Evolutionary conservation across 179 eudicot species (phyloP).

Genomic region (Silene coronaria): DNA sequence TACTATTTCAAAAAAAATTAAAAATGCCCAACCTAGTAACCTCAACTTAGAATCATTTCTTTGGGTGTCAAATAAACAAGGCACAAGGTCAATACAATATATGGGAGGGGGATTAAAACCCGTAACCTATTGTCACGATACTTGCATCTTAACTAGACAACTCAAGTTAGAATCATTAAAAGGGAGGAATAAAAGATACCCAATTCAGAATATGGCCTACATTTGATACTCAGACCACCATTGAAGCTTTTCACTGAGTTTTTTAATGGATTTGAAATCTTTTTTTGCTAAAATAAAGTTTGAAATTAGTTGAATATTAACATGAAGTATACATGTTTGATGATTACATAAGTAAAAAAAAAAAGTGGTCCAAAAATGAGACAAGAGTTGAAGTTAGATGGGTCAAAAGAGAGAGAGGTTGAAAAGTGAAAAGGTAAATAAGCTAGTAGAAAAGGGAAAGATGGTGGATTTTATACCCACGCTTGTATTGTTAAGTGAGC

Average conservation of each 20-base stretch:
- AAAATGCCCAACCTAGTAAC: slow-evolving; percentile 20
- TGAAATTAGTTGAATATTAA: neutral
- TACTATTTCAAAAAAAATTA: neutral
- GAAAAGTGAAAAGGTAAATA: slow-evolving; percentile 25
- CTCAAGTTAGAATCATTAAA: slow-evolving; percentile 20
- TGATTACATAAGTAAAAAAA: neutral
- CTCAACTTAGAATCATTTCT: slow-evolving; percentile 24
- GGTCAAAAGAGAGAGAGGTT: slow-evolving; percentile 14
- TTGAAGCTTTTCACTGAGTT: slow-evolving; percentile 30
- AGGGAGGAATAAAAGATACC: slow-evolving; percentile 33
- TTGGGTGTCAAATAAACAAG: too few relatives aligned
- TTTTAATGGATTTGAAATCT: neutral
- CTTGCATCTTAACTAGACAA: neutral
- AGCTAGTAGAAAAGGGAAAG: slow-evolving; percentile 32
- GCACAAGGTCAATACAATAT: too few relatives aligned
- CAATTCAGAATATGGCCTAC: slow-evolving; percentile 35
- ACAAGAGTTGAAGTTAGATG: neutral
- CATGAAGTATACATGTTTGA: neutral
- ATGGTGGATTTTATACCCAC: slow-evolving; percentile 73
- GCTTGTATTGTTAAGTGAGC: slow-evolving; percentile 71
- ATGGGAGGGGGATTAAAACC: too few relatives aligned
- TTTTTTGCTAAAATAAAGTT: neutral
- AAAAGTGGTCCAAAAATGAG: slow-evolving; percentile 12
- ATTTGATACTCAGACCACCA: slow-evolving; percentile 35
- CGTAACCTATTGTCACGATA: too few relatives aligned